Evolutionary conservation across 371 early-diverging fungal genomes (phyloP).

Genomic region (Catenaria anguillulae): DNA sequence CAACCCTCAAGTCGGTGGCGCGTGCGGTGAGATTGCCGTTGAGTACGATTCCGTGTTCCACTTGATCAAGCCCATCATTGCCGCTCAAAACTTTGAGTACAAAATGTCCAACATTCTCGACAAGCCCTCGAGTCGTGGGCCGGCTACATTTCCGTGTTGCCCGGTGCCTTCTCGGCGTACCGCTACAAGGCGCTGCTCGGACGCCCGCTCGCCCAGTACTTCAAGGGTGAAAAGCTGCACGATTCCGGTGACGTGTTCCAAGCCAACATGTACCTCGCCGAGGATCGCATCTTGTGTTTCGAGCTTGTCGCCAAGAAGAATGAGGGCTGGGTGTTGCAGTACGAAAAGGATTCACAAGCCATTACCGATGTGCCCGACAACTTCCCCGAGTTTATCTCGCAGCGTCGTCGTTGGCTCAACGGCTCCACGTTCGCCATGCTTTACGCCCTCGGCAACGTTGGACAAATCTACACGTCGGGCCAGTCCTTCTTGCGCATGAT

Average conservation of each 20-base stretch:
- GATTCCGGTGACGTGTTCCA: constrained; percentile 38
- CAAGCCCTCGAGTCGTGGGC: constrained; percentile 88
- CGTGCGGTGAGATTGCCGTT: constrained; percentile 90
- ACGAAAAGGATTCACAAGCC: constrained; percentile 42
- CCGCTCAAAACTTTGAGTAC: constrained; percentile 89
- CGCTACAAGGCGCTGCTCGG: constrained; percentile 75
- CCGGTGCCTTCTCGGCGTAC: constrained; percentile 95
- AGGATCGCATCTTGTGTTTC: constrained; percentile 41
- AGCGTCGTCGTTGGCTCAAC: constrained; percentile 87
- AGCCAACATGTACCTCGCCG: constrained; percentile 52
- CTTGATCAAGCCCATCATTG: constrained; percentile 35
- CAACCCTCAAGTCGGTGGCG: constrained; percentile 47
- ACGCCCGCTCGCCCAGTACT: constrained; percentile 73
- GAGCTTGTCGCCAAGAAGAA: constrained; percentile 65
- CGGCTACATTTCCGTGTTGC: constrained; percentile 92
- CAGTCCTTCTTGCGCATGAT: constrained; percentile 46
- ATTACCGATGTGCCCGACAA: constrained; percentile 71
- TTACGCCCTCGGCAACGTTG: constrained; percentile 64
- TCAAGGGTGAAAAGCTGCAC: constrained; percentile 82
- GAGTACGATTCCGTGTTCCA: constrained; percentile 35
- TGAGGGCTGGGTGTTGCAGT: constrained; percentile 50
- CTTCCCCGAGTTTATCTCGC: constrained; percentile 74
- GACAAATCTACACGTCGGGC: constrained; percentile 51
- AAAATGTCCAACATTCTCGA: constrained; percentile 78
- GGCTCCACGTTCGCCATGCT: constrained; percentile 89